Conservation (phyloP, 2,329 filamentous ascomycete species). For the Claviceps sp. region DNA sequence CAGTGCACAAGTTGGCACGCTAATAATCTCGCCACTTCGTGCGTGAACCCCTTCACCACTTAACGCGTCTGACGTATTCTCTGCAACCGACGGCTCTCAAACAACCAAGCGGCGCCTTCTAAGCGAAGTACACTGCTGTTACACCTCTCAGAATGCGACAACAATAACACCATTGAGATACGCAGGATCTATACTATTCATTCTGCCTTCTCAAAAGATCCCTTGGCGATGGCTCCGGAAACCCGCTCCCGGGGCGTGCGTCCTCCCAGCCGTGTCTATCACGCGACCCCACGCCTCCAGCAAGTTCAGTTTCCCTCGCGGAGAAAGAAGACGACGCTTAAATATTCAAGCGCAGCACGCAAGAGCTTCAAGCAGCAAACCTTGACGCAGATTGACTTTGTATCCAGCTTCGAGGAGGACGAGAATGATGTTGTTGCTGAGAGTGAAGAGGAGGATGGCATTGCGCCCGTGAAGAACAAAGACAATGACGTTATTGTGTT, state of each 20-base stretch:
- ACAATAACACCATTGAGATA: too few species aligned
- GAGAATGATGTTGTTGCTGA: conserved; percentile 12
- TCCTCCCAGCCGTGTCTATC: conserved; percentile 24
- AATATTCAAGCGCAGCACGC: conserved; percentile 18
- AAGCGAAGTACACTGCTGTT: too few species aligned
- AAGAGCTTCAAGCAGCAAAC: conserved; percentile 25
- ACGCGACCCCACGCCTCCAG: conserved; percentile 22
- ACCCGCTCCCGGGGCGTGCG: conserved; percentile 25
- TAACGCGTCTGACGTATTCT: conserved; percentile 1
- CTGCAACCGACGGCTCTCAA: too few species aligned
- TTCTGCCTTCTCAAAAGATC: too few species aligned
- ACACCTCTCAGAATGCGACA: too few species aligned
- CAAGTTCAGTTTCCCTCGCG: conserved; percentile 26
- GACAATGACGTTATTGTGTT: conserved; percentile 12
- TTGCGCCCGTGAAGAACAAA: conserved; percentile 13
- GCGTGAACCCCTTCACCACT: not conserved
- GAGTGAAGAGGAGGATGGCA: conserved; percentile 15
- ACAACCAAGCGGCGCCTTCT: too few species aligned
- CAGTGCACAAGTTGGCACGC: not conserved
- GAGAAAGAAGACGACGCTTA: conserved; percentile 18
- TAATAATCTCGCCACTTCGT: too few species aligned
- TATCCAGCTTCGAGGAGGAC: conserved; percentile 21
- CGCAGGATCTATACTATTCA: too few species aligned
- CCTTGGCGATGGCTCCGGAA: conserved; percentile 11
- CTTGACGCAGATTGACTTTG: conserved; percentile 28